Evolutionary conservation across 2,329 filamentous ascomycete species (phyloP).

Genomic region (Aureobasidium vineae): DNA sequence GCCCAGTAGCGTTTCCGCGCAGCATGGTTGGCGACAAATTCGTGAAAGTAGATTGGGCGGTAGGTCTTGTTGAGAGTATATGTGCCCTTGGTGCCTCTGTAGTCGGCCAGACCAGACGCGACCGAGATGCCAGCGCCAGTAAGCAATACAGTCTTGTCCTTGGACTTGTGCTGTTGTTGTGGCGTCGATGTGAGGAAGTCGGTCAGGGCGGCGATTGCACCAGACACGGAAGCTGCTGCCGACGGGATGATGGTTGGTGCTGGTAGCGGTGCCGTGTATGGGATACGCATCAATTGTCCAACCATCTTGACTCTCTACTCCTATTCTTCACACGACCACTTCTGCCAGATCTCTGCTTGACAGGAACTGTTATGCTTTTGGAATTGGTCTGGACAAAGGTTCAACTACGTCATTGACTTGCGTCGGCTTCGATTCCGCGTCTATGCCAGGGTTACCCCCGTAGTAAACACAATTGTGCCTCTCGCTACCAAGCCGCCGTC

Average conservation of each 20-base stretch:
- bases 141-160: constrained; percentile 62
- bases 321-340: neutral
- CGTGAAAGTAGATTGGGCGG: constrained; percentile 87
- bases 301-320: neutral
- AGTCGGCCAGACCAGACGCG: constrained; percentile 88
- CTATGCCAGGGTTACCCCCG: neutral
- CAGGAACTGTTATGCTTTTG: neutral
- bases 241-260: constrained; percentile 71
- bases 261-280: constrained; percentile 81
- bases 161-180: constrained; percentile 45
- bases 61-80: constrained; percentile 91
- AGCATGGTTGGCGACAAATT: constrained; percentile 80
- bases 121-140: constrained; percentile 92
- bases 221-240: constrained; percentile 65
- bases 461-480: neutral
- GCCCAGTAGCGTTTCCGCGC: constrained; percentile 94
- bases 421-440: constrained; percentile 9
- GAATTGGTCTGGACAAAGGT: neutral
- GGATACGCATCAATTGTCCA: constrained; percentile 70
- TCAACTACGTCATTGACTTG: constrained; percentile 18
- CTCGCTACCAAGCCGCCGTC: constrained; percentile 9
- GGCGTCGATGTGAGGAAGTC: constrained; percentile 66
- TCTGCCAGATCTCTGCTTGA: neutral
- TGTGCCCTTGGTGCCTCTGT: constrained; percentile 83
- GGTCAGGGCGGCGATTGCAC: constrained; percentile 73